Percentiles rank a stretch among this genome's conserved stretches.
Conservation (phyloP, 148 eudicot species). For the Rhododendron vialii region DNA sequence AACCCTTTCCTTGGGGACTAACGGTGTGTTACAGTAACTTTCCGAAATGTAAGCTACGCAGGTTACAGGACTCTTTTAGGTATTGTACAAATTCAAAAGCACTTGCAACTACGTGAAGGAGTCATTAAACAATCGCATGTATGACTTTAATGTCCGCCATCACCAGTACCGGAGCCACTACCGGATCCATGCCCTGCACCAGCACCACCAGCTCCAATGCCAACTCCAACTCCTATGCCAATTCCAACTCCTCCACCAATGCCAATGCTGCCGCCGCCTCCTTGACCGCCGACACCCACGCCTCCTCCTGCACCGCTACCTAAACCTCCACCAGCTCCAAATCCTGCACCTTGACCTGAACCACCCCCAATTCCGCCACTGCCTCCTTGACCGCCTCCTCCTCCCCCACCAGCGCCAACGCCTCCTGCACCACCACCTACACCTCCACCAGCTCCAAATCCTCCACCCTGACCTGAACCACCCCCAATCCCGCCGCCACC, state of each 20-base stretch:
- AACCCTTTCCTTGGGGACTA: not conserved
- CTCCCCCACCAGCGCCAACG: constrained; percentile 1
- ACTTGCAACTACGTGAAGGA: not conserved
- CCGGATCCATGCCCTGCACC: constrained; percentile 6
- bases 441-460: constrained; percentile 12
- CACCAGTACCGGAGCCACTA: constrained; percentile 11
- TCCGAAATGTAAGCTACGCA: not conserved
- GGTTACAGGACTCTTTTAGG: not conserved
- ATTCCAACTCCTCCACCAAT: constrained; percentile 7
- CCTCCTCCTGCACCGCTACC: constrained; percentile 21
- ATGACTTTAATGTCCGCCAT: not conserved
- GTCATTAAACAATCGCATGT: not conserved
- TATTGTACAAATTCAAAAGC: not conserved
- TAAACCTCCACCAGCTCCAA: constrained; percentile 18
- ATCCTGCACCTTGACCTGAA: constrained; percentile 8
- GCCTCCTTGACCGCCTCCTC: not conserved
- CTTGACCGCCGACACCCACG: constrained; percentile 8
- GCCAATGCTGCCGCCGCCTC: not conserved
- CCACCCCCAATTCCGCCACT: constrained; percentile 6
- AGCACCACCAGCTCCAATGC: constrained; percentile 4
- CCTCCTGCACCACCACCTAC: constrained; percentile 13
- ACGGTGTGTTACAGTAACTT: too few relatives aligned
- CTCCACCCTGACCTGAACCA: constrained; percentile 9
- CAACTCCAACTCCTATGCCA: constrained; percentile 12
- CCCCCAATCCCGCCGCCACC: constrained; percentile 4